Percentiles rank a stretch among this genome's conserved stretches.
Evolutionary conservation across 2,329 filamentous ascomycete genomes (phyloP).

Genomic region (Epichloe amarillans): DNA sequence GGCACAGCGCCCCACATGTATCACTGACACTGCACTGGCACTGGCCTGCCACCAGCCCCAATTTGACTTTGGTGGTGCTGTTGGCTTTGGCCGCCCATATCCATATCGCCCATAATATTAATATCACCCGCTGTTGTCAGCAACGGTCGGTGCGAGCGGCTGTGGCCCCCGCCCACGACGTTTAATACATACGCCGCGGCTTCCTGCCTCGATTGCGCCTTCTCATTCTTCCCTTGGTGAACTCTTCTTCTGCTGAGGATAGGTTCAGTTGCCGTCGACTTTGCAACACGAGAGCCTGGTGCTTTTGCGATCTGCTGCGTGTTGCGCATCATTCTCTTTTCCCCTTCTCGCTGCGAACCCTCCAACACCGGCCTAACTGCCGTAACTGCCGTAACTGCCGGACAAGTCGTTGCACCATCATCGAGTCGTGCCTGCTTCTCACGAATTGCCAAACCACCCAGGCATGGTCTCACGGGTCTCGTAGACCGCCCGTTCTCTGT

Average conservation of each 20-base stretch:
- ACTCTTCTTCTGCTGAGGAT: background rate
- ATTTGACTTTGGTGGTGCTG: too few relatives aligned
- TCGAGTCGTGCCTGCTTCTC: conserved; percentile 3
- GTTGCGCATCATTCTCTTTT: background rate
- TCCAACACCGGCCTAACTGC: background rate
- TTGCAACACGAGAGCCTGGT: conserved; percentile 2
- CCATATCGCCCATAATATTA: too few relatives aligned
- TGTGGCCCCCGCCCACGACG: too few relatives aligned
- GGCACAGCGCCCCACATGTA: background rate
- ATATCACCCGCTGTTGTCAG: too few relatives aligned
- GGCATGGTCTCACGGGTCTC: background rate
- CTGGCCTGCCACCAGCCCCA: too few relatives aligned
- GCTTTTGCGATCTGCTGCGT: background rate
- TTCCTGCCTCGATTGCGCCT: background rate
- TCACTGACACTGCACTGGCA: background rate
- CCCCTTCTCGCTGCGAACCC: background rate
- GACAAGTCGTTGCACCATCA: conserved; percentile 3
- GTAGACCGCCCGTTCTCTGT: background rate
- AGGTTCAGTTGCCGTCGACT: background rate
- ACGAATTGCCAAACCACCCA: background rate
- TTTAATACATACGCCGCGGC: background rate
- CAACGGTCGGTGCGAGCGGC: too few relatives aligned
- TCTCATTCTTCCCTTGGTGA: background rate
- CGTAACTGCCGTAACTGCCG: background rate
- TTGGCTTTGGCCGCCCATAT: too few relatives aligned